Evolutionary conservation across 768 basidiomycete genomes (phyloP), one percentile per base, ranked within the genome.

Genomic region (Xerocomus potaroensis): DNA sequence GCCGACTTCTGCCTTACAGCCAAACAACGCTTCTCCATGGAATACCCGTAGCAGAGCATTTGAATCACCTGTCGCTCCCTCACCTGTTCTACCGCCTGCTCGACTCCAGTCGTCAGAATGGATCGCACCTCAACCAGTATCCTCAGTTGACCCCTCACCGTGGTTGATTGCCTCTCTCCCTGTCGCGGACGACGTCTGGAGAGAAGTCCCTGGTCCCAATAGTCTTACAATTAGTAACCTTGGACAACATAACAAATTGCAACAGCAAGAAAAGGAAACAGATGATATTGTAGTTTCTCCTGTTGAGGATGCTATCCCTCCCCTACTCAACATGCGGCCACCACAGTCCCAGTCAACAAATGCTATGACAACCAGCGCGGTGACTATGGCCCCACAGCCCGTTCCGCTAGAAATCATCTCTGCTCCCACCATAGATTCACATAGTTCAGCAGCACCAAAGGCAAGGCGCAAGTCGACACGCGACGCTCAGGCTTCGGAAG

Each of bases 151-250:
- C 14, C 69, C 75, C 40, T 78, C 82, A 2, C 74, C 80, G 4
- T 84, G 84, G 83, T 60, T 72, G 38, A 62, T 68, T 41, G 69
- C 78, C 10, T 75, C 77, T 5, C 69, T 80, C 44, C 70, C 70
- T 19, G 57, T 60, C 29, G 61, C 69, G 0, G 73, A 78, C 29
- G 76, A 77, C 15, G 68, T 60, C 39, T 82, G 80, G 81, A 62
- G 60, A 30, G 62, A 69, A 36, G 46, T 58, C 16, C 69, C 70
- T 2, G 72, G 70, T 14, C 69, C 74, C 10, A 72, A 74, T 49
- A 78, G 77, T 48, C 68, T 83, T 16, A 80, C 82, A 0, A 70
- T 76, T 46, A 76, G 72, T 43, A 81, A 80, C 53, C 64, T 82
- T 16, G 78, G 75, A 8, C 79, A 81, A 41, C 80, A 82, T 52